These are phyloP conservation scores for Firmiana major DNA, from an alignment of 345 rosid species.

Conservation along the genomic window DNA sequence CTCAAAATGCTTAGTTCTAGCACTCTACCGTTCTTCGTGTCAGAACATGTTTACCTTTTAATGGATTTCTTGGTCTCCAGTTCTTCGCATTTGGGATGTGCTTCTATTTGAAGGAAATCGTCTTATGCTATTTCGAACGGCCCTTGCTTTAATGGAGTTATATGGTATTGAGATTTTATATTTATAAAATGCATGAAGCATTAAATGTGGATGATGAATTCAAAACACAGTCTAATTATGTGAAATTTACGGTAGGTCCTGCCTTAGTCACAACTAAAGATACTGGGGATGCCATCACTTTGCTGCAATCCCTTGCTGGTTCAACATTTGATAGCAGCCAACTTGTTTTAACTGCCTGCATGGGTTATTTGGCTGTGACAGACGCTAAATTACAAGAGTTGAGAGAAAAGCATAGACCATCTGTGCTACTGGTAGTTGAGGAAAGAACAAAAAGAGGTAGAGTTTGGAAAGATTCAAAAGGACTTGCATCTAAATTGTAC, in stretches of 20 bases:
- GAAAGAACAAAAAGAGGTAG: conserved; percentile 56
- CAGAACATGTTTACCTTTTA: conserved; percentile 3
- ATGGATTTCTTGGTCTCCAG: conserved; percentile 37
- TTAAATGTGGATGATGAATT: conserved; percentile 15
- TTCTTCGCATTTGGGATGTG: conserved; percentile 98
- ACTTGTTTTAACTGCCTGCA: conserved; percentile 84
- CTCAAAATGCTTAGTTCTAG: neutral
- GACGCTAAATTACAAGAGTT: conserved; percentile 70
- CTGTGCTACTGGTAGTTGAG: conserved; percentile 53
- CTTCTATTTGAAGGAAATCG: conserved; percentile 94
- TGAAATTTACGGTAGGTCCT: conserved; percentile 55
- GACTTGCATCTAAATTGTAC: conserved; percentile 74
- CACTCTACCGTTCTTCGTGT: neutral
- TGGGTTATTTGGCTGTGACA: conserved; percentile 74
- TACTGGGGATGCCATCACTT: conserved; percentile 89
- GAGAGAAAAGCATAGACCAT: conserved; percentile 73
- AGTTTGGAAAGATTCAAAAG: conserved; percentile 80
- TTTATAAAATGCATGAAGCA: conserved; percentile 4
- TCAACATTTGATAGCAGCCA: conserved; percentile 99
- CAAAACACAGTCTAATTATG: conserved; percentile 6
- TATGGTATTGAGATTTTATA: conserved; percentile 48
- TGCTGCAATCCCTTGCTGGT: conserved; percentile 79
- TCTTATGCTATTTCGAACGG: conserved; percentile 88
- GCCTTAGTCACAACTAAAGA: conserved; percentile 80
- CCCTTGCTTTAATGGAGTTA: conserved; percentile 89